Evolutionary conservation across 1,284 basidiomycete genomes (phyloP), one percentile per base, ranked within the genome.

Genomic region (Ustilago shanxiensis): DNA sequence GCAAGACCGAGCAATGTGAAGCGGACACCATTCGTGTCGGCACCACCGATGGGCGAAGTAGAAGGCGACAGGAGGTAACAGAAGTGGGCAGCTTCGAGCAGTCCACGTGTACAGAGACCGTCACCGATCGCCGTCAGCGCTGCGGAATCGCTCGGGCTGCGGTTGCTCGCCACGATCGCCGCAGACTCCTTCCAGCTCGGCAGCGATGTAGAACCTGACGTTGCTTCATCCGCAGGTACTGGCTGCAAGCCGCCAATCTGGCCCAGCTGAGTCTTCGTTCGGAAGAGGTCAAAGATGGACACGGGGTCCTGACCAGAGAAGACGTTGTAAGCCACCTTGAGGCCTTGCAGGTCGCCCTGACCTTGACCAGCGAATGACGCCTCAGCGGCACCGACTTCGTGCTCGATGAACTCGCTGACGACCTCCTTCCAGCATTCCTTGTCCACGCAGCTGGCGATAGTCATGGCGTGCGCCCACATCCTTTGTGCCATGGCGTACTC

Each of bases 391-490:
- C 68, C 68, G 8, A 99, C 88, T 84, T 98, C 97, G 24, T 90
- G 89, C 44, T 90, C 90, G 41, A 96, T 87, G 83, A 99, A 99
- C 71, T 95, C 93, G 41, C 89, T 90, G 0, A 96, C 94, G 6
- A 92, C 92, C 71, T 95, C 93, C 83, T 93, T 93, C 94, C 95
- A 98, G 6, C 93, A 90, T 35, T 96, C 94, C 80, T 93, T 93
- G 85, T 96, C 96, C 57, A 98, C 90, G 62, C 93, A 93, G 83
- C 93, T 95, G 9, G 97, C 92, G 71, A 99, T 95, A 53, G 98
- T 88, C 90, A 99, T 91, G 0, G 97, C 97, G 86, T 99, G 97
- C 1, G 94, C 91, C 95, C 95, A 99, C 73, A 99, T 87, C 79
- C 90, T 92, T 84, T 95, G 90, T 68, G 95, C 91, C 29, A 95